Conservation (phyloP, 768 basidiomycete genomes). For the Suillus luteus region DNA sequence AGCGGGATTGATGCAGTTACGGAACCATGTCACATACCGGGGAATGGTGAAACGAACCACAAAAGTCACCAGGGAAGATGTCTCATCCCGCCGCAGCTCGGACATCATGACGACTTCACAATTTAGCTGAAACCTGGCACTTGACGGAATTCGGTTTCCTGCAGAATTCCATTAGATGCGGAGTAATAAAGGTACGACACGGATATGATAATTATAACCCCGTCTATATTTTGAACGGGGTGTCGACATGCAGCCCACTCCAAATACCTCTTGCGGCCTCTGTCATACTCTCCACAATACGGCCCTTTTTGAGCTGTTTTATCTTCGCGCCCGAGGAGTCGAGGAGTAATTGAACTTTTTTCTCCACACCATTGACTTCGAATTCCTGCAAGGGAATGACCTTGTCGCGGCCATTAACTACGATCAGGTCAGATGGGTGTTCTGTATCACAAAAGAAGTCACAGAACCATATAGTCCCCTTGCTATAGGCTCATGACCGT, state of each 20-base stretch:
- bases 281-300: conserved; percentile 74
- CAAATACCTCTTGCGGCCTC: conserved; percentile 87
- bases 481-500: conserved; percentile 74
- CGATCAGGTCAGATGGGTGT: conserved; percentile 17
- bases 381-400: conserved; percentile 79
- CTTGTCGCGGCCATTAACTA: conserved; percentile 88
- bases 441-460: conserved; percentile 9
- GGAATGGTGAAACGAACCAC: neutral
- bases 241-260: conserved; percentile 84
- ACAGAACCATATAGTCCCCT: conserved; percentile 80
- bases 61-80: neutral
- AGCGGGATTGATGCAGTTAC: neutral
- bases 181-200: conserved; percentile 9
- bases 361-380: conserved; percentile 69
- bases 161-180: neutral
- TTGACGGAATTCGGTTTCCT: neutral
- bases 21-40: neutral
- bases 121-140: neutral
- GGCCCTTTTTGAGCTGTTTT: conserved; percentile 64
- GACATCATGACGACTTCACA: neutral
- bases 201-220: conserved; percentile 7
- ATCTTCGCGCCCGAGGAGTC: conserved; percentile 90
- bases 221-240: conserved; percentile 55
- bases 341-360: conserved; percentile 81
- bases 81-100: neutral